Evolutionary conservation across 2,329 filamentous ascomycete species (phyloP).

Genomic region (Colletotrichum sublineola): DNA sequence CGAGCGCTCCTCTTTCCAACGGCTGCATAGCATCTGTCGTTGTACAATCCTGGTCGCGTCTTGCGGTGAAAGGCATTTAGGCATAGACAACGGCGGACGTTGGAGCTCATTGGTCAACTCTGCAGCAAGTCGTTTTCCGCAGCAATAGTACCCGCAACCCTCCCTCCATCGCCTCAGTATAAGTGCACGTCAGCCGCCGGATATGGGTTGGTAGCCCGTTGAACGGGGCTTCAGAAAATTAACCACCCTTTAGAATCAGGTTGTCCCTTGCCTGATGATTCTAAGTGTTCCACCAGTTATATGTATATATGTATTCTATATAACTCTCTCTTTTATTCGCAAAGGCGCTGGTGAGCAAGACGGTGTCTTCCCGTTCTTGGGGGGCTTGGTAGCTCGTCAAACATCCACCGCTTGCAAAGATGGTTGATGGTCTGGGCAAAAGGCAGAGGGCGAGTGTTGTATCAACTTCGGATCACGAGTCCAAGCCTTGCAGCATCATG

Average conservation of each 20-base stretch:
- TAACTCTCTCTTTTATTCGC: not conserved
- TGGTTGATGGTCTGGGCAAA: not conserved
- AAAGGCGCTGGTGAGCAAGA: conserved; percentile 18
- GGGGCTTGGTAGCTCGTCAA: conserved; percentile 1
- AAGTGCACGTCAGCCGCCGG: not conserved
- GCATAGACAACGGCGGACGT: not conserved
- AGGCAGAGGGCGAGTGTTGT: not conserved
- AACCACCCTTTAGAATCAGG: conserved; percentile 12
- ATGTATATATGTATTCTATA: too few relatives aligned
- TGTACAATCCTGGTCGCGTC: not conserved
- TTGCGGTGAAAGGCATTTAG: conserved; percentile 4
- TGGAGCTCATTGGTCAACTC: conserved; percentile 1
- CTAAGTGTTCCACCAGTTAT: not conserved
- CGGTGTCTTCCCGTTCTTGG: conserved; percentile 18
- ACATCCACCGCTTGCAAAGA: conserved; percentile 4
- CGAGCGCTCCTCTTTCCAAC: not conserved
- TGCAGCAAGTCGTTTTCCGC: not conserved
- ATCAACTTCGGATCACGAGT: not conserved
- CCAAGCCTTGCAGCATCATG: conserved; percentile 27
- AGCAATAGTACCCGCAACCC: not conserved
- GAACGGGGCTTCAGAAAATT: conserved; percentile 26
- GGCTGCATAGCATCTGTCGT: not conserved
- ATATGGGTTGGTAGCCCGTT: conserved; percentile 12
- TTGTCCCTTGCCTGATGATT: conserved; percentile 15
- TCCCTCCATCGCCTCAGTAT: conserved; percentile 1